A percentile compares a stretch with the other conserved stretches of the same genome.
Conservation (phyloP, 306 rosid genomes). For the Castanea crenata region DNA sequence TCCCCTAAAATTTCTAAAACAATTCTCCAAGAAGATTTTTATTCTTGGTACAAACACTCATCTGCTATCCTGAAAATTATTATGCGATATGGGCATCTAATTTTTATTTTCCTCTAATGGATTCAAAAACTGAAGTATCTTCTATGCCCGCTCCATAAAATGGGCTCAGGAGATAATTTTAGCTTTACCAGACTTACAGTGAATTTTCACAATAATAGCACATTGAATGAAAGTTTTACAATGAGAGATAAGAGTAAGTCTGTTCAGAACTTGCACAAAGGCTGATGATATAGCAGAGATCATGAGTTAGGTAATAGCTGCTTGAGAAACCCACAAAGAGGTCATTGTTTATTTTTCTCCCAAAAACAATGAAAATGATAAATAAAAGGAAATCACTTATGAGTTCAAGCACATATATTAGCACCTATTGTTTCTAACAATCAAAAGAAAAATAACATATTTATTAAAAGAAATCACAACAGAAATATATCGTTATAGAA, state of each 20-base stretch:
- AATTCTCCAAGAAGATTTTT: conserved; percentile 3
- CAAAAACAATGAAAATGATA: background rate
- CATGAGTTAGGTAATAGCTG: background rate
- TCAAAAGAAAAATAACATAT: background rate
- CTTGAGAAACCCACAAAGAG: background rate
- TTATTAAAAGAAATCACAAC: background rate
- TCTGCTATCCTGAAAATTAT: conserved; percentile 7
- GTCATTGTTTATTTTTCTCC: background rate
- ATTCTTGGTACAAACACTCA: background rate
- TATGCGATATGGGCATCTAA: background rate
- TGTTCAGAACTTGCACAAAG: too few species aligned
- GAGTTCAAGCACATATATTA: conserved; percentile 6
- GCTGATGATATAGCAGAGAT: background rate
- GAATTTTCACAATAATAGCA: background rate
- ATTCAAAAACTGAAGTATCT: too few species aligned
- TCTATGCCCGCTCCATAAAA: too few species aligned
- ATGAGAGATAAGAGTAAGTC: too few species aligned
- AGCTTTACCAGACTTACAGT: background rate
- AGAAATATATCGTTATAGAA: background rate
- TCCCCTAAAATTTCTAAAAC: background rate
- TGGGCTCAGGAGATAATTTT: too few species aligned
- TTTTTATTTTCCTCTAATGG: background rate
- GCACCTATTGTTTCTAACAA: conserved; percentile 1
- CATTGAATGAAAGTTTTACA: background rate
- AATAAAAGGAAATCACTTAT: background rate